Evolutionary conservation across 2,329 filamentous ascomycete genomes (phyloP), one percentile per base, ranked within the genome.

Genomic region (Xylaria sp.): DNA sequence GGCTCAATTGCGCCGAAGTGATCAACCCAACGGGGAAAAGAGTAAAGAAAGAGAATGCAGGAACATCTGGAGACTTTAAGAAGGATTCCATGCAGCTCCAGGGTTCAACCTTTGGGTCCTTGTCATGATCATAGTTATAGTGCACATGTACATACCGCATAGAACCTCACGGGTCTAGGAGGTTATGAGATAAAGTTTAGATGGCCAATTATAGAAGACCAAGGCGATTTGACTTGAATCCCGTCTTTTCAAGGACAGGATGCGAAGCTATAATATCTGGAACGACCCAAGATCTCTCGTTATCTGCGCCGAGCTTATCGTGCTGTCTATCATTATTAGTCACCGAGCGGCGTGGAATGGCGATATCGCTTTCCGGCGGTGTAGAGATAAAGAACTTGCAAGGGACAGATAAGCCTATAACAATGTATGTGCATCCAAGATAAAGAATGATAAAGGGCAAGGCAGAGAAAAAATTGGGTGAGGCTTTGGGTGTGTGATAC

Each of bases 101-200:
- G 8, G 7, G 21, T 54, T 53, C 49, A 43, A 52, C 19, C 17
- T 11, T 17, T 15, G 21, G 28, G 37, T 23, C 28, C 15, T 25
- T 38, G 19, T n/a, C 19, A 25, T 12, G 28, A 31, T 23, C 28
- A 19, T 25, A 25, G 19, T n/a, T 14, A 25, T 12, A n/a, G 31
- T 43, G 33, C 25, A 66, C 64, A 47, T 61, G 33, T 33, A 66
- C 64, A 47, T 61, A 66, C 64, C 58, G 58, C 64, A 66, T 66
- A 56, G 58, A 61, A 64, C n/a, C 25, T 40, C 58, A 47, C 61
- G 21, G 37, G 19, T 37, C 23, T 50, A 31, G 25, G 46, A 37
- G 35, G 19, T 12, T 38, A 43, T 33, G 19, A 33, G 25, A 21
- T 25, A 58, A 37, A 45, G 12, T 40, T 38, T n/a, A 42, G 6